A percentile compares a stretch with the other conserved stretches of the same genome.
Evolutionary conservation across 371 early-diverging fungal species (phyloP).

Genomic region (Syncephalastrum contaminatum): DNA sequence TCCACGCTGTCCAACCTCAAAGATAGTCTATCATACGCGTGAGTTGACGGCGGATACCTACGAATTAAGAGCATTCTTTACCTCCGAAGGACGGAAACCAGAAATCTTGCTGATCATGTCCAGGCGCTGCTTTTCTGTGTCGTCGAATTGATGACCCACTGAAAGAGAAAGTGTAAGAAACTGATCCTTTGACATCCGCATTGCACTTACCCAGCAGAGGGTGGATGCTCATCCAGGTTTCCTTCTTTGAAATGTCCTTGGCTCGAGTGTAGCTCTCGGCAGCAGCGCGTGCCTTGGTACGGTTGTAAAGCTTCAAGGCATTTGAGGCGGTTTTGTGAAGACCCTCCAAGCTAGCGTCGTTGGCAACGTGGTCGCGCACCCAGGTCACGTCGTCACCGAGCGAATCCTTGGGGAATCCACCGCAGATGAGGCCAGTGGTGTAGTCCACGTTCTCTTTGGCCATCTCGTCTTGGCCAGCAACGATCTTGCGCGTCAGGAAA

Average conservation of each 20-base stretch:
- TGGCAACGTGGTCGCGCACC: slow-evolving; percentile 57
- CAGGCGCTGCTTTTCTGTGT: slow-evolving; percentile 58
- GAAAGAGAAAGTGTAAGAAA: slow-evolving; percentile 5
- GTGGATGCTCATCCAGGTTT: slow-evolving; percentile 68
- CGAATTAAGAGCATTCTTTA: slow-evolving; percentile 1
- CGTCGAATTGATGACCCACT: slow-evolving; percentile 21
- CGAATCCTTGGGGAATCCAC: slow-evolving; percentile 69
- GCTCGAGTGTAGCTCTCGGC: slow-evolving; percentile 85
- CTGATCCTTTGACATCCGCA: too few species aligned
- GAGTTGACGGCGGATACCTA: neutral
- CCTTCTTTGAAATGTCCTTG: slow-evolving; percentile 72
- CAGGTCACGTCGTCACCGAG: slow-evolving; percentile 75
- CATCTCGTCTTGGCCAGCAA: slow-evolving; percentile 50
- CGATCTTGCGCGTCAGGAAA: slow-evolving; percentile 80
- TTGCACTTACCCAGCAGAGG: slow-evolving; percentile 62
- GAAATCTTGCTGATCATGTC: slow-evolving; percentile 73
- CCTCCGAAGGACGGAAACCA: slow-evolving; percentile 80
- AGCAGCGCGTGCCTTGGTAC: slow-evolving; percentile 78
- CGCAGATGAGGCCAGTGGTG: slow-evolving; percentile 81
- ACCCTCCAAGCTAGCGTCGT: slow-evolving; percentile 64
- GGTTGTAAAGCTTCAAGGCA: slow-evolving; percentile 83
- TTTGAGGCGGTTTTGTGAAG: slow-evolving; percentile 71
- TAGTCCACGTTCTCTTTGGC: slow-evolving; percentile 59
- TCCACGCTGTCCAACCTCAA: slow-evolving; percentile 88
- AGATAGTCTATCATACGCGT: slow-evolving; percentile 65